Conservation (phyloP, 1,284 basidiomycete species). For the Puccinia coronata region DNA sequence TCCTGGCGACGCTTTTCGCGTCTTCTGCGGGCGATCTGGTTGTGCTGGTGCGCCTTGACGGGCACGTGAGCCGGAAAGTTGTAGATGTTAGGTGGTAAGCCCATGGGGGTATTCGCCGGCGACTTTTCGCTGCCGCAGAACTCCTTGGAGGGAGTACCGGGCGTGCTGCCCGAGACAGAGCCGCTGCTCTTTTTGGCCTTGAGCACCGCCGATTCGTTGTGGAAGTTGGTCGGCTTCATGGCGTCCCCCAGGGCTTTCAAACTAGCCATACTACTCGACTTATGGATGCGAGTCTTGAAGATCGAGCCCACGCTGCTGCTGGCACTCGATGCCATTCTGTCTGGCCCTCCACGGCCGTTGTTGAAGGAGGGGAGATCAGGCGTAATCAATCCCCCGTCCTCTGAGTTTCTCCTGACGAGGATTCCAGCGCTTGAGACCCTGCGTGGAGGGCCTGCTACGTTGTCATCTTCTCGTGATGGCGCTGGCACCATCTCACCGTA, state of each 20-base stretch:
- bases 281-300: constrained; percentile 22
- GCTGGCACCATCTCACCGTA: constrained; percentile 3
- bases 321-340: constrained; percentile 28
- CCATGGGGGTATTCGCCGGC: neutral
- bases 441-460: neutral
- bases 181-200: constrained; percentile 30
- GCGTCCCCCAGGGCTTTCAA: constrained; percentile 37
- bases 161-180: constrained; percentile 6
- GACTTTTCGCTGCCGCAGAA: neutral
- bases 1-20: constrained; percentile 71
- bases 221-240: constrained; percentile 35
- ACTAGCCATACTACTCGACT: constrained; percentile 33
- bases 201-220: constrained; percentile 44
- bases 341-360: neutral
- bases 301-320: constrained; percentile 4
- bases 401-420: neutral
- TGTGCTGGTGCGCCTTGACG: constrained; percentile 11
- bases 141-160: constrained; percentile 27
- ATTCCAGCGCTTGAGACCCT: neutral
- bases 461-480: neutral
- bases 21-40: constrained; percentile 58
- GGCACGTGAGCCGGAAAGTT: neutral
- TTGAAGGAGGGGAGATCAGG: neutral
- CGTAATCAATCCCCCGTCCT: neutral
- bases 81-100: neutral